Conservation (phyloP, 768 basidiomycete genomes). For the Pulveroboletus ravenelii region DNA sequence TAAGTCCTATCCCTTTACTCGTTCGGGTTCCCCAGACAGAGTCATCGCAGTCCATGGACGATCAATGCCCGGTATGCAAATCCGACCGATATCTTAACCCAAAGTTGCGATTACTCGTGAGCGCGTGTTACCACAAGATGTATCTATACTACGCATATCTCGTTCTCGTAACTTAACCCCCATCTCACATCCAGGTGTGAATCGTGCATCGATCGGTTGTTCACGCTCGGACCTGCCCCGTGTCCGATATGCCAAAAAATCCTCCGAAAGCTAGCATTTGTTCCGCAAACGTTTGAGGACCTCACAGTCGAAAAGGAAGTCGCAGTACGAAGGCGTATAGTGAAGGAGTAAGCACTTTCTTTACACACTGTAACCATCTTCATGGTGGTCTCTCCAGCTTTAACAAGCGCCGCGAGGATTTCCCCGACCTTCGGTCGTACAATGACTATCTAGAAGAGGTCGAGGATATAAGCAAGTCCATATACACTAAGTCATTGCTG, state of each 20-base stretch:
- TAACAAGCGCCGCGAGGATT: constrained; percentile 91
- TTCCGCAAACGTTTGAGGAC: constrained; percentile 92
- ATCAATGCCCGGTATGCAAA: constrained; percentile 96
- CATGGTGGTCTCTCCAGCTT: constrained; percentile 51
- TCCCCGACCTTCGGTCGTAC: constrained; percentile 69
- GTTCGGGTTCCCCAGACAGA: constrained; percentile 8
- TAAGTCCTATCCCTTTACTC: constrained; percentile 34
- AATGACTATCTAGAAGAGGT: constrained; percentile 97
- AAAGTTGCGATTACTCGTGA: constrained; percentile 88
- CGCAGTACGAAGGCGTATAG: constrained; percentile 77
- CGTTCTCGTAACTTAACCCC: constrained; percentile 5
- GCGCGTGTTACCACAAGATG: constrained; percentile 99
- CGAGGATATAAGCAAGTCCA: constrained; percentile 74
- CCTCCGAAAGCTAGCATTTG: constrained; percentile 90
- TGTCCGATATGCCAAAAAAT: constrained; percentile 91
- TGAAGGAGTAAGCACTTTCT: constrained; percentile 65
- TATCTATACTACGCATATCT: constrained; percentile 30
- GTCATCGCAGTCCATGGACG: constrained; percentile 67
- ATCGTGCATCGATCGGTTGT: constrained; percentile 94
- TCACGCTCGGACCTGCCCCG: constrained; percentile 92
- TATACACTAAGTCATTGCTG: neutral
- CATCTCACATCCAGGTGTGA: constrained; percentile 75
- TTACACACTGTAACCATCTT: neutral
- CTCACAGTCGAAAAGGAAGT: constrained; percentile 93
- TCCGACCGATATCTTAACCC: constrained; percentile 95